phyloP scores from a whole-genome alignment of 2,329 filamentous ascomycete genomes.

The Penicillium sp. region DNA sequence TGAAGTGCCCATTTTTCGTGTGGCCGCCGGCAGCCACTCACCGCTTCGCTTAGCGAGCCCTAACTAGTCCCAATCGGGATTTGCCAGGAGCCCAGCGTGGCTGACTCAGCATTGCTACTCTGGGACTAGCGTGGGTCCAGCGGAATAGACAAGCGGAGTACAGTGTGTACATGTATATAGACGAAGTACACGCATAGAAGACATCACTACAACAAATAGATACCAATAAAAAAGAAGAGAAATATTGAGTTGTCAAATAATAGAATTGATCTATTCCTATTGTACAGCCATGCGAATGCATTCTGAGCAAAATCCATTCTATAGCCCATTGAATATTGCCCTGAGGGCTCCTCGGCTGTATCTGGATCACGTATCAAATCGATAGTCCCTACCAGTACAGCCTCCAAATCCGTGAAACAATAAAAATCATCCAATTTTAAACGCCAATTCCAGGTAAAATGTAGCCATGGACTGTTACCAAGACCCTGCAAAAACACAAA shows the following conservation, averaged over 20 bases:
- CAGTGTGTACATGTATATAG: too few species aligned
- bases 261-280: slow-evolving; percentile 21
- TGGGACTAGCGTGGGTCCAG: background rate
- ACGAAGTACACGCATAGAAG: too few species aligned
- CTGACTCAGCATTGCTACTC: slow-evolving; percentile 16
- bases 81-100: too few species aligned
- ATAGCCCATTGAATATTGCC: background rate
- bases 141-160: too few species aligned
- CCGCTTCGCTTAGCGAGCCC: slow-evolving; percentile 51
- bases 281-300: slow-evolving; percentile 24
- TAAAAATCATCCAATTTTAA: slow-evolving; percentile 10
- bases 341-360: slow-evolving; percentile 2
- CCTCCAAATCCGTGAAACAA: background rate
- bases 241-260: background rate
- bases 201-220: too few species aligned
- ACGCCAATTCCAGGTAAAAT: slow-evolving; percentile 21
- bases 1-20: slow-evolving; percentile 47
- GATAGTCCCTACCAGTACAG: background rate
- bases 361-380: background rate
- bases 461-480: slow-evolving; percentile 4
- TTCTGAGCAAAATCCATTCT: slow-evolving; percentile 13
- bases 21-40: slow-evolving; percentile 43
- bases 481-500: slow-evolving; percentile 3
- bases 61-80: slow-evolving; percentile 38
- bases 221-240: too few species aligned